Conservation (phyloP, 2,329 filamentous ascomycete species). For the Chaetomiaceae sp. region DNA sequence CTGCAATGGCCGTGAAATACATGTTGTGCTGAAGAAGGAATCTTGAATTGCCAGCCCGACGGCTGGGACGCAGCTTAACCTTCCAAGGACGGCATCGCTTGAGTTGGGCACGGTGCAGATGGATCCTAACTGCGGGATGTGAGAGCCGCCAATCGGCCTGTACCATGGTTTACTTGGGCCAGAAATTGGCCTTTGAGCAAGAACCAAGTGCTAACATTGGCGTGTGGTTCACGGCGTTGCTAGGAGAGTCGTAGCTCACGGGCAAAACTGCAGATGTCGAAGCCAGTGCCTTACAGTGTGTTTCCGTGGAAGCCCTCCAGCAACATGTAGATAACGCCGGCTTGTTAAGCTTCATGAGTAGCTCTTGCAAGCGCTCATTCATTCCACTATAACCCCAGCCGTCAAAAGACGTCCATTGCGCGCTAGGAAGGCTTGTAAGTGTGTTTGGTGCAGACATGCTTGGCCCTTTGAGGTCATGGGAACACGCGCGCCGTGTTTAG, state of each 20-base stretch:
- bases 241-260: constrained; percentile 16
- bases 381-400: constrained; percentile 6
- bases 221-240: no score
- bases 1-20: neutral
- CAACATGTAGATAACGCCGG: neutral
- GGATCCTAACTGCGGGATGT: constrained; percentile 24
- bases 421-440: neutral
- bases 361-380: neutral
- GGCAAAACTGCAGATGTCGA: constrained; percentile 21
- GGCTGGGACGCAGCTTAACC: neutral
- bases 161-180: constrained; percentile 22
- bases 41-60: neutral
- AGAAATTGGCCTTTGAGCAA: no score
- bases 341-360: neutral
- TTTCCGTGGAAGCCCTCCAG: constrained; percentile 26
- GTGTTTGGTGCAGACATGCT: neutral
- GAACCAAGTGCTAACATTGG: no score
- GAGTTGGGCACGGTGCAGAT: constrained; percentile 15
- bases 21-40: neutral
- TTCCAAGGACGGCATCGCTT: neutral
- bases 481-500: neutral
- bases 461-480: neutral
- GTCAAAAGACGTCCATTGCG: neutral
- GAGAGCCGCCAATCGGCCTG: constrained; percentile 22
- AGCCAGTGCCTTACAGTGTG: constrained; percentile 19